Evolutionary conservation across 306 rosid species (phyloP).

Genomic region (Benincasa hispida): DNA sequence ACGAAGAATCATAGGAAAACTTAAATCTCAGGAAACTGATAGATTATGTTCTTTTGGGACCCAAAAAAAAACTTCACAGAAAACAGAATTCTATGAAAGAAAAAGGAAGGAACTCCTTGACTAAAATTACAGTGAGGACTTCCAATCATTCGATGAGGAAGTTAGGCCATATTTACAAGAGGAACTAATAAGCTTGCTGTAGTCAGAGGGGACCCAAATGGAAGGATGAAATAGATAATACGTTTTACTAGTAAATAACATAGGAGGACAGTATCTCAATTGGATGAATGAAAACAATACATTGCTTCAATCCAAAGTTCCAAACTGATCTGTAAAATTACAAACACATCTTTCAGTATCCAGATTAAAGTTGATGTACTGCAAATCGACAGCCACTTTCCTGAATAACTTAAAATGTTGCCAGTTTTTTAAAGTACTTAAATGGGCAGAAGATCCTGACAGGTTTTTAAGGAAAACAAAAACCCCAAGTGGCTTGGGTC

Average conservation of each 20-base stretch:
- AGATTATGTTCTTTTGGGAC: neutral
- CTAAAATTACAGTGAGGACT: neutral
- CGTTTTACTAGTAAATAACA: neutral
- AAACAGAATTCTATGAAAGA: neutral
- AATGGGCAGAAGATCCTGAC: neutral
- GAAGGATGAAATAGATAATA: neutral
- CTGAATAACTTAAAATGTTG: neutral
- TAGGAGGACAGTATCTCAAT: neutral
- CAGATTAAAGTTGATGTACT: neutral
- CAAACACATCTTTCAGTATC: neutral
- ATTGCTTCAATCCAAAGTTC: neutral
- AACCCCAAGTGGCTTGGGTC: neutral
- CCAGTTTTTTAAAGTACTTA: neutral
- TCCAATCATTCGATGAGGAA: neutral
- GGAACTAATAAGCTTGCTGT: neutral
- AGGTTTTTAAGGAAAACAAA: neutral
- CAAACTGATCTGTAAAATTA: neutral
- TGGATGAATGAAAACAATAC: neutral
- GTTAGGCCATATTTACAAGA: neutral
- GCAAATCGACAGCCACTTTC: neutral
- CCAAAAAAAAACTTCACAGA: neutral
- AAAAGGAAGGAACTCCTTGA: neutral
- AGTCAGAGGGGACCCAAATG: neutral
- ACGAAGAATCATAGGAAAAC: neutral
- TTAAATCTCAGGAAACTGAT: neutral